These are phyloP conservation scores for Shiraia sp. DNA, from an alignment of 2,329 filamentous ascomycete species.

Conservation along the genomic window DNA sequence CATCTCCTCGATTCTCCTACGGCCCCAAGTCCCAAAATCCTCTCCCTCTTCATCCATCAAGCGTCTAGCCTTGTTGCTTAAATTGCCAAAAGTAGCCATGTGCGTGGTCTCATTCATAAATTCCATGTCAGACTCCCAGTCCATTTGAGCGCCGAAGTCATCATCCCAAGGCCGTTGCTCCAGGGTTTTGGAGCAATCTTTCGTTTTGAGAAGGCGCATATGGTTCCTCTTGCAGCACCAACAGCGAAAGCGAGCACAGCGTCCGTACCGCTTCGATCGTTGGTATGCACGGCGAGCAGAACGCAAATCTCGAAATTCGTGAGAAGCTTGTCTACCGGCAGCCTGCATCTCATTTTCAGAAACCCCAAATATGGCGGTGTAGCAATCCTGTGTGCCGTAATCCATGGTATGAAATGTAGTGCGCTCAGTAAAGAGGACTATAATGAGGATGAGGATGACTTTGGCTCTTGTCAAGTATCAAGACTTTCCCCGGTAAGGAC, in stretches of 20 bases:
- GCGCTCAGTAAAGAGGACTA: constrained; percentile 8
- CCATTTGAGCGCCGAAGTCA: not conserved
- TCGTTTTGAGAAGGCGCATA: not conserved
- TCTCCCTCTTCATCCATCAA: constrained; percentile 5
- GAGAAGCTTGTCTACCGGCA: constrained; percentile 1
- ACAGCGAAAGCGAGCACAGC: not conserved
- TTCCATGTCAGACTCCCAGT: not conserved
- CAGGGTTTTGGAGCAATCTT: not conserved
- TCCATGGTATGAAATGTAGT: not conserved
- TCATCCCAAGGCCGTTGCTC: not conserved
- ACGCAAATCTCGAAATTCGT: constrained; percentile 12
- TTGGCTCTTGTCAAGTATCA: no score
- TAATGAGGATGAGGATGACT: not conserved
- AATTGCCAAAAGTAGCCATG: not conserved
- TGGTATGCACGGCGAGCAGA: constrained; percentile 8
- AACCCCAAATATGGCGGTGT: no score
- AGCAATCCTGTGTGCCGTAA: not conserved
- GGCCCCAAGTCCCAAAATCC: constrained; percentile 9
- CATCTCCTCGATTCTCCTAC: constrained; percentile 14
- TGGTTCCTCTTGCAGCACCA: not conserved
- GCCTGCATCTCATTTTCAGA: not conserved
- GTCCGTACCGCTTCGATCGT: not conserved
- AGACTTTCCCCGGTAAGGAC: no score
- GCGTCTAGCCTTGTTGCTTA: not conserved
- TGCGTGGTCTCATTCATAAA: not conserved